Conservation (phyloP, 2,329 filamentous ascomycete species). For the Sporothrix globosa region DNA sequence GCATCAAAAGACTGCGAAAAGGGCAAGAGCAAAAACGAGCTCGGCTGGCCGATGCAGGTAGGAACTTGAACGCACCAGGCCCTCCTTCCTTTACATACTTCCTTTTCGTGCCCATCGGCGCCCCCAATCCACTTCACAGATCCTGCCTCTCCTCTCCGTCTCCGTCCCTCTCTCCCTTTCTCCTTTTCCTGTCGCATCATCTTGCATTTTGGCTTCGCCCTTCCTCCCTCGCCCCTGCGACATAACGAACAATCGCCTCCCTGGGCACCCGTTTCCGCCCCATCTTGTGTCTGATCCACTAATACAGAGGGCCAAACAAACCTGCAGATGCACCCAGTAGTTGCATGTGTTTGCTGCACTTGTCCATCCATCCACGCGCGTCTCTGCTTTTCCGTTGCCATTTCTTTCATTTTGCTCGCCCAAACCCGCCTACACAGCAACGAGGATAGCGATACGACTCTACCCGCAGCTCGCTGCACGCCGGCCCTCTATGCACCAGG, state of each 20-base stretch:
- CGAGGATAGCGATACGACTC: conserved; percentile 22
- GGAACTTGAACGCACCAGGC: conserved; percentile 12
- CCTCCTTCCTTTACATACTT: conserved; percentile 12
- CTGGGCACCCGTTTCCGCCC: neutral
- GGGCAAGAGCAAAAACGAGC: conserved; percentile 31
- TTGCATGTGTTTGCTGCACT: conserved; percentile 28
- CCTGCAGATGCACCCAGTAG: conserved; percentile 24
- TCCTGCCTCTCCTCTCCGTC: neutral
- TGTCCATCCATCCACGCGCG: neutral
- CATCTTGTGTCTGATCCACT: conserved; percentile 19
- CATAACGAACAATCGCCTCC: neutral
- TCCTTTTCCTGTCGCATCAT: neutral
- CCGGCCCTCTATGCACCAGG: neutral
- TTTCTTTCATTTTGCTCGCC: neutral
- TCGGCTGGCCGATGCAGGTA: conserved; percentile 22
- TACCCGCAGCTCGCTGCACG: conserved; percentile 22
- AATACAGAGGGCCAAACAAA: conserved; percentile 24
- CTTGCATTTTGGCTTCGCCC: neutral
- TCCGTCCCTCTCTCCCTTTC: neutral
- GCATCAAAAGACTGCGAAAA: conserved; percentile 36
- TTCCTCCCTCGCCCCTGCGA: conserved; percentile 1
- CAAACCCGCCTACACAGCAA: conserved; percentile 15
- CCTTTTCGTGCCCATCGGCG: conserved; percentile 10
- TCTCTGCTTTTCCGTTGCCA: neutral
- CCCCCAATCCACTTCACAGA: conserved; percentile 18